These are phyloP conservation scores for Aureobasidium melanogenum DNA, from an alignment of 2,329 filamentous ascomycete genomes.

Conservation along the genomic window DNA sequence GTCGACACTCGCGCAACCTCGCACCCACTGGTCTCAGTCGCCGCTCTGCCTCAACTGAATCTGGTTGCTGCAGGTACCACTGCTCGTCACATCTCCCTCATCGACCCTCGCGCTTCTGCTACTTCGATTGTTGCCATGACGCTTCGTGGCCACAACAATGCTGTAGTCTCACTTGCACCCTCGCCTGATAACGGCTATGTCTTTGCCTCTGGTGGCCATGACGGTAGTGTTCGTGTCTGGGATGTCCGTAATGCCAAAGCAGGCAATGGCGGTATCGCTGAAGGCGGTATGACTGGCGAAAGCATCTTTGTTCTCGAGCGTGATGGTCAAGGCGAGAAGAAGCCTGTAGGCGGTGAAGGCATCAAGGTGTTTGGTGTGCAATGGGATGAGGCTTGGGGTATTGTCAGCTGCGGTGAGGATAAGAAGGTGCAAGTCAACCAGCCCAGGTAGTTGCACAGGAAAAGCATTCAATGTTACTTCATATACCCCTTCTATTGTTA, in stretches of 20 bases:
- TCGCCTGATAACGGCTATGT: conserved; percentile 61
- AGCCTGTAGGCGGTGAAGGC: conserved; percentile 63
- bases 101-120: conserved; percentile 77
- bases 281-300: conserved; percentile 49
- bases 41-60: conserved; percentile 58
- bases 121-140: conserved; percentile 76
- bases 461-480: neutral
- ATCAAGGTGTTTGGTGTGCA: conserved; percentile 81
- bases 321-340: conserved; percentile 56
- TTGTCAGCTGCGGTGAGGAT: conserved; percentile 87
- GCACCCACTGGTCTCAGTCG: conserved; percentile 72
- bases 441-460: conserved; percentile 5
- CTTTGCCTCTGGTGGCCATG: conserved; percentile 79
- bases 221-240: conserved; percentile 90
- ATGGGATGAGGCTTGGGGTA: conserved; percentile 80
- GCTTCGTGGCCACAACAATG: conserved; percentile 80
- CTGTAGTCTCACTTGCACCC: conserved; percentile 49
- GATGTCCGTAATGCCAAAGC: conserved; percentile 52
- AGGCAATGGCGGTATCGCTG: conserved; percentile 38
- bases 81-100: conserved; percentile 80
- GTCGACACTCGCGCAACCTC: conserved; percentile 78
- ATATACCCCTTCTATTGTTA: neutral
- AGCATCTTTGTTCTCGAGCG: conserved; percentile 70
- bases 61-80: conserved; percentile 68
- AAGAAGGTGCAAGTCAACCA: conserved; percentile 89